These are phyloP conservation scores for Viola odorata DNA, from an alignment of 345 rosid genomes.

Conservation along the genomic window DNA sequence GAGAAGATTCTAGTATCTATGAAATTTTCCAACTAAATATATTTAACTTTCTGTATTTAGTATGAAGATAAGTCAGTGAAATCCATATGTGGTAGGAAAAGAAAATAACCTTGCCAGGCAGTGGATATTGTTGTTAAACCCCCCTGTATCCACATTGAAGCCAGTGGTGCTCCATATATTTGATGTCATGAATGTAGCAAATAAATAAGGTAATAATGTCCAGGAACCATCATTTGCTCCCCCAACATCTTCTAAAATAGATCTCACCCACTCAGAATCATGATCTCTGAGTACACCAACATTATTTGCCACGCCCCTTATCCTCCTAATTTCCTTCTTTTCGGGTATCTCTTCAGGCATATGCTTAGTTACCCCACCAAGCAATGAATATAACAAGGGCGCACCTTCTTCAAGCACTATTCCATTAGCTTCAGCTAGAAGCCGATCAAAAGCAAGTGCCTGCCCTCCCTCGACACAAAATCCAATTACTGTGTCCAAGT, in stretches of 20 bases:
- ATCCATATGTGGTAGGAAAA: neutral
- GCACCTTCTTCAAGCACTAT: constrained; percentile 80
- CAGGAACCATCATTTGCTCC: constrained; percentile 93
- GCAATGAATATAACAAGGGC: constrained; percentile 74
- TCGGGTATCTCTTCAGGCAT: constrained; percentile 86
- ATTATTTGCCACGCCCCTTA: constrained; percentile 69
- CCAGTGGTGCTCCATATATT: constrained; percentile 83
- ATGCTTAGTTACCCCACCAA: constrained; percentile 67
- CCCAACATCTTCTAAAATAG: constrained; percentile 84
- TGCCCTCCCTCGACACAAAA: constrained; percentile 97
- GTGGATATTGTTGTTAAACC: constrained; percentile 89
- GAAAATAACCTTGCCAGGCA: constrained; percentile 76
- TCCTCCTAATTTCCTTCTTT: constrained; percentile 77
- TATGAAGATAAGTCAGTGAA: too few relatives aligned
- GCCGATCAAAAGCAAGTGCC: constrained; percentile 87
- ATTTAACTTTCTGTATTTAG: constrained; percentile 1
- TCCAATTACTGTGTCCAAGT: constrained; percentile 86
- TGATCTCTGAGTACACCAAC: constrained; percentile 58
- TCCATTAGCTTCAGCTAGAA: constrained; percentile 93
- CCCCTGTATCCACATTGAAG: constrained; percentile 91
- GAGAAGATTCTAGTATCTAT: too few relatives aligned
- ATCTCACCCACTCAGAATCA: constrained; percentile 95
- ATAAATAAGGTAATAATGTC: constrained; percentile 88
- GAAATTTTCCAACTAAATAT: too few relatives aligned
- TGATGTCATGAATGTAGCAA: constrained; percentile 82